Conservation (phyloP, 2,329 filamentous ascomycete species). For the Penicillium sp. region DNA sequence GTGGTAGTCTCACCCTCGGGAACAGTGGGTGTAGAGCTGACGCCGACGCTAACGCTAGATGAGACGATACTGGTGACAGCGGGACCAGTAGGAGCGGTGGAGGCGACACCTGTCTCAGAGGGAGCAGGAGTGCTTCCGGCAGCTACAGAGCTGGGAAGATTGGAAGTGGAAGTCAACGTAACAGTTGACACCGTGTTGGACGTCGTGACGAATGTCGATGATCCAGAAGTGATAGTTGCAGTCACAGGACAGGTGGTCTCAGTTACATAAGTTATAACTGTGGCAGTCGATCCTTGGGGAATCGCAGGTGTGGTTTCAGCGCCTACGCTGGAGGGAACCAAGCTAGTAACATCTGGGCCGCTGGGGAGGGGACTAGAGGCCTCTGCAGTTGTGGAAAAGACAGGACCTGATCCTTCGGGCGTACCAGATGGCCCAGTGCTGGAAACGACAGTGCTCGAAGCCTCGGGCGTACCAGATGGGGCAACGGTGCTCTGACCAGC, state of each 20-base stretch:
- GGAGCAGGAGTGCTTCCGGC: conserved; percentile 15
- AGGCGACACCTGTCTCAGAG: conserved; percentile 26
- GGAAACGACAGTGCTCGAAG: neutral
- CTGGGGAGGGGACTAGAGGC: neutral
- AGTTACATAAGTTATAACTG: conserved; percentile 32
- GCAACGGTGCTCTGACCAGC: neutral
- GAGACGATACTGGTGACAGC: neutral
- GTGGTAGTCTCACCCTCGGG: conserved; percentile 26
- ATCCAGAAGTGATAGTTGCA: conserved; percentile 42
- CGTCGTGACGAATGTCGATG: conserved; percentile 53
- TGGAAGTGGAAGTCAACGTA: conserved; percentile 14
- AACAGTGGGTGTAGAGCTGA: neutral
- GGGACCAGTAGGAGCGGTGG: conserved; percentile 34
- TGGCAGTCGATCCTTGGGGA: conserved; percentile 24
- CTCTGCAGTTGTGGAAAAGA: neutral
- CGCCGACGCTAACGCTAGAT: neutral
- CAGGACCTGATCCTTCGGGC: neutral
- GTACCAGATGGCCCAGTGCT: neutral
- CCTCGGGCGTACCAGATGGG: neutral
- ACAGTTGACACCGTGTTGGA: conserved; percentile 59
- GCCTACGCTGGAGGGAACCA: neutral
- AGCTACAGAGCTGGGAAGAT: conserved; percentile 8
- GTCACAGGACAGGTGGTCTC: conserved; percentile 37
- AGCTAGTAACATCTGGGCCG: neutral
- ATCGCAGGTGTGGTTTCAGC: neutral